These are phyloP conservation scores for Sporothrix luriei DNA, from an alignment of 2,329 filamentous ascomycete genomes.

Conservation along the genomic window DNA sequence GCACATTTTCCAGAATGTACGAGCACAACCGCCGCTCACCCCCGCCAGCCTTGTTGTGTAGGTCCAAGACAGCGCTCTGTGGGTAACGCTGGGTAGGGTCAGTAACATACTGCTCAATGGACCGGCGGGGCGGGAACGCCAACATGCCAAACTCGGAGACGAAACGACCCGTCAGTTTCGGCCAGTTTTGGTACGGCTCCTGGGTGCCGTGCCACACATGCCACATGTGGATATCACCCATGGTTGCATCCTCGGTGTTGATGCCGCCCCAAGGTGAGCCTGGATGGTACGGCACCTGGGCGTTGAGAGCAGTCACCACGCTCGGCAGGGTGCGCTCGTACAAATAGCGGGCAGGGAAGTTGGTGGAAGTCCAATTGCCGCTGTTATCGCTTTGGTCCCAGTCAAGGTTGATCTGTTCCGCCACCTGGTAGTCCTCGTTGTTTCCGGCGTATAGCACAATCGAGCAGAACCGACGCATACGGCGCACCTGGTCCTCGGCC, in stretches of 20 bases:
- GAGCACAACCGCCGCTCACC: constrained; percentile 84
- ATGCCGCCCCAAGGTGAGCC: constrained; percentile 83
- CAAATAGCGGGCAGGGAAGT: constrained; percentile 90
- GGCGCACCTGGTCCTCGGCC: constrained; percentile 67
- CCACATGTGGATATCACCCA: constrained; percentile 94
- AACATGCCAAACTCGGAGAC: constrained; percentile 97
- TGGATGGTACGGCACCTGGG: constrained; percentile 75
- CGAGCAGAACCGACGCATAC: constrained; percentile 81
- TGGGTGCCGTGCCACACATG: constrained; percentile 92
- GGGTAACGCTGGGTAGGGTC: constrained; percentile 76
- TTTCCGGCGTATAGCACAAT: constrained; percentile 90
- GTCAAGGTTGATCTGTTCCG: constrained; percentile 69
- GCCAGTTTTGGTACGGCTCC: constrained; percentile 88
- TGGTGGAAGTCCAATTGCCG: constrained; percentile 78
- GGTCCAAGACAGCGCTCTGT: constrained; percentile 84
- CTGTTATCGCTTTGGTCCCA: constrained; percentile 80
- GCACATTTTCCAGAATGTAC: constrained; percentile 88
- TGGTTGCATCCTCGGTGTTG: constrained; percentile 72
- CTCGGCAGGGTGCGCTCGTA: constrained; percentile 87
- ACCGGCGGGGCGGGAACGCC: constrained; percentile 81
- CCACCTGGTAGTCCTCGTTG: constrained; percentile 92
- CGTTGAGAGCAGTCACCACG: constrained; percentile 67
- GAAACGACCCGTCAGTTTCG: constrained; percentile 84
- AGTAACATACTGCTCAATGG: constrained; percentile 77
- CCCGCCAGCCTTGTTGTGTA: constrained; percentile 93